Evolutionary conservation across 225 moss, liverwort and hornwort species (phyloP), one percentile per base, ranked within the genome.

Genomic region (Antitrichia curtipendula): DNA sequence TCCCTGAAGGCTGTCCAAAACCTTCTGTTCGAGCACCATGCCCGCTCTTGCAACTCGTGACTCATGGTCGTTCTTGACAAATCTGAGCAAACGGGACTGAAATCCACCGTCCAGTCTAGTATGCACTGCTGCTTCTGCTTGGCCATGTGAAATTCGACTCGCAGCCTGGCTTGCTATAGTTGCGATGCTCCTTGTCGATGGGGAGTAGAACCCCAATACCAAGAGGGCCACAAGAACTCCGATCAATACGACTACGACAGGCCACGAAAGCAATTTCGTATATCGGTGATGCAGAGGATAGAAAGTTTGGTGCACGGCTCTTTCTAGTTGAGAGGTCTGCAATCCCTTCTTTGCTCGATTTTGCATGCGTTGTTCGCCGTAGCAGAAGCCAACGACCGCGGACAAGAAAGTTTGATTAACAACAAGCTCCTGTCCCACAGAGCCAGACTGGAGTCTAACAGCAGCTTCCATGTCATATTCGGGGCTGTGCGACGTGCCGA

Each of bases 381-480:
- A 64, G 36, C 64, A 78, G 43, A 85, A 82, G 29, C 89, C 89
- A 78, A 66, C 36, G 56, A 69, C 47, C 40, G 70, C 8, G 16
- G 72, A 82, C 49, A 81, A n/a, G 87, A 75, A 75, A 56, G 52
- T 28, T 57, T 83, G 58, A 43, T 68, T 7, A 22, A 74, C 61
- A 69, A 70, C 69, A 84, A 54, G 81, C 56, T 80, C 89, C 49
- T 60, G 81, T 60, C 53, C 38, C 43, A 32, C 18, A 32, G n/a
- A 18, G 19, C 68, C 75, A 8, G 73, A 60, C 75, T 91, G 81
- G 54, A 47, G 70, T 47, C 22, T 58, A 43, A 47, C 38, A 62
- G 53, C 89, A 65, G 66, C 82, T 85, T 89, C 91, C 45, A 82
- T n/a, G 79, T 89, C 91, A 87, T 87, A 45, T 14, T 85, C 79